A percentile compares a stretch with the other conserved stretches of the same genome.
Evolutionary conservation across 208 protist genomes (phyloP).

Genomic region (Acanthamoeba castellanii): DNA sequence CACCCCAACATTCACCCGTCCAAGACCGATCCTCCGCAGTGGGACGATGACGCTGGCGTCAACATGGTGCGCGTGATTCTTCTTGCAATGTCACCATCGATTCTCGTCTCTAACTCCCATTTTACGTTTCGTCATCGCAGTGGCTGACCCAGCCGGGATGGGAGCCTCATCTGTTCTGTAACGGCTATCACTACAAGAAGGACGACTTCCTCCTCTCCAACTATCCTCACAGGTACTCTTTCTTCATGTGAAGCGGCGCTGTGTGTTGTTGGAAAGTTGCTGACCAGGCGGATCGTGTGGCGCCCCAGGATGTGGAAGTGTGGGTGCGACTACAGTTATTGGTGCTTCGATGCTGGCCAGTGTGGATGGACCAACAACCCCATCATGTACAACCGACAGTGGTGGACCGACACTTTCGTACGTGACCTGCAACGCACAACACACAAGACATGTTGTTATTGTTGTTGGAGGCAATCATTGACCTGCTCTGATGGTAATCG

Average conservation of each 20-base stretch:
- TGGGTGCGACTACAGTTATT: slow-evolving; percentile 32
- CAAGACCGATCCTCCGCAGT: slow-evolving; percentile 46
- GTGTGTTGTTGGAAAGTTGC: not conserved
- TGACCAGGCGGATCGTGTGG: not conserved
- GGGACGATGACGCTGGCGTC: slow-evolving; percentile 33
- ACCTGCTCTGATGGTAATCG: not conserved
- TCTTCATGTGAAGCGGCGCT: not conserved
- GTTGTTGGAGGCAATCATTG: no score
- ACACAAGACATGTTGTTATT: not conserved
- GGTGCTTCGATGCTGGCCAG: slow-evolving; percentile 53
- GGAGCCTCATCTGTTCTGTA: slow-evolving; percentile 64
- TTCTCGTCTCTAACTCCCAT: not conserved
- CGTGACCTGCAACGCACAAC: not conserved
- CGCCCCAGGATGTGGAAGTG: slow-evolving; percentile 28
- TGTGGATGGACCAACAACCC: slow-evolving; percentile 66
- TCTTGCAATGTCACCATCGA: not conserved
- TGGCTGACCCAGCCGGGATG: slow-evolving; percentile 43
- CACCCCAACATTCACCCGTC: slow-evolving; percentile 55
- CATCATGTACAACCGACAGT: slow-evolving; percentile 32
- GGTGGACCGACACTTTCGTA: slow-evolving; percentile 61
- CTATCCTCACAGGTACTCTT: slow-evolving; percentile 33
- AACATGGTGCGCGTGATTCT: not conserved
- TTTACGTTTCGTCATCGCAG: not conserved
- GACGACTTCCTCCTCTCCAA: slow-evolving; percentile 6
- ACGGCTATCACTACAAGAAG: slow-evolving; percentile 57